Conservation (phyloP, 2,329 filamentous ascomycete species). For the Pseudogymnoascus sp. region DNA sequence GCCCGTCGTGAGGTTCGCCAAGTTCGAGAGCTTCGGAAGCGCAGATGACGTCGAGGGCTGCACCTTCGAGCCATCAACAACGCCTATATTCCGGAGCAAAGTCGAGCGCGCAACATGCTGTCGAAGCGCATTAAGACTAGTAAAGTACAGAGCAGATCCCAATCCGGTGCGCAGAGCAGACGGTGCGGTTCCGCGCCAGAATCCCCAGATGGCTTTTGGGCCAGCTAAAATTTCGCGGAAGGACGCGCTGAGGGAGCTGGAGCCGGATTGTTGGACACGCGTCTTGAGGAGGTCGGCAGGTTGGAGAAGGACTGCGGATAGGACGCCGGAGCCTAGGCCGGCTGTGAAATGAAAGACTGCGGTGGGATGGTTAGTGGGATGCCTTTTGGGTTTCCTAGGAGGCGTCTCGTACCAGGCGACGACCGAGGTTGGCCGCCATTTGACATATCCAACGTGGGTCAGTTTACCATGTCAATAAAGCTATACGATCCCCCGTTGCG, state of each 20-base stretch:
- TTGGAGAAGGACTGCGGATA: constrained; percentile 84
- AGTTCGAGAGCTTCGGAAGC: constrained; percentile 73
- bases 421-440: constrained; percentile 39
- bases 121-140: constrained; percentile 74
- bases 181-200: constrained; percentile 90
- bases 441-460: constrained; percentile 33
- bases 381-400: neutral
- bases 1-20: constrained; percentile 77
- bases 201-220: constrained; percentile 53
- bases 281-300: constrained; percentile 96
- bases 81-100: constrained; percentile 28
- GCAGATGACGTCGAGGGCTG: constrained; percentile 48
- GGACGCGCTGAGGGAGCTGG: constrained; percentile 58
- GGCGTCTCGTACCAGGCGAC: constrained; percentile 35
- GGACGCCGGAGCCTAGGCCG: constrained; percentile 76
- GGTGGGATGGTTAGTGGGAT: neutral
- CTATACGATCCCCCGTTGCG: neutral
- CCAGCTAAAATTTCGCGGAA: constrained; percentile 61
- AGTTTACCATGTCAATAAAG: constrained; percentile 6
- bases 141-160: constrained; percentile 91
- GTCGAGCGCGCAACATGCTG: constrained; percentile 48
- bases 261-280: constrained; percentile 78
- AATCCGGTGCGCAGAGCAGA: constrained; percentile 90
- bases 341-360: constrained; percentile 79
- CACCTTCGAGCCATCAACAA: constrained; percentile 18